Percentiles rank a stretch among this genome's conserved stretches.
phyloP scores from a whole-genome alignment of 1,139 yeast genomes.

The Blastobotrys aristatus region DNA sequence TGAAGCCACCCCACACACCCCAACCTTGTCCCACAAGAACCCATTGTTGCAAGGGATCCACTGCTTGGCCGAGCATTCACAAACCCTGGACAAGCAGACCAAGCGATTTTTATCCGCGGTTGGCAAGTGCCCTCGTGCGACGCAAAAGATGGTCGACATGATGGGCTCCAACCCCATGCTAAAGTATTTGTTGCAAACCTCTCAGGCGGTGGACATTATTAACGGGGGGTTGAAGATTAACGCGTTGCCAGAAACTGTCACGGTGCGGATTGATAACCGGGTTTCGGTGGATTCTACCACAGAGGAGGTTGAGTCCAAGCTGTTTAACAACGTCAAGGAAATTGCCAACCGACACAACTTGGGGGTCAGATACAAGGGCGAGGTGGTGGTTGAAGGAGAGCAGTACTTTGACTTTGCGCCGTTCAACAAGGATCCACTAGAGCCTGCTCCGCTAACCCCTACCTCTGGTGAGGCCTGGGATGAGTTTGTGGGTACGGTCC shows the following conservation, averaged over 20 bases:
- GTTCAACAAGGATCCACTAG: slow-evolving; percentile 30
- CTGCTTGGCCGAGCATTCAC: slow-evolving; percentile 27
- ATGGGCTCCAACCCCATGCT: slow-evolving; percentile 11
- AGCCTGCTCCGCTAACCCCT: slow-evolving; percentile 56
- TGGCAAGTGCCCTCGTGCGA: slow-evolving; percentile 20
- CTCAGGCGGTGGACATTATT: slow-evolving; percentile 66
- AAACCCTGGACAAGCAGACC: slow-evolving; percentile 18
- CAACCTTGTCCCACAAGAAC: slow-evolving; percentile 44
- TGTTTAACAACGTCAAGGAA: slow-evolving; percentile 36
- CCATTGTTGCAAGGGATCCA: slow-evolving; percentile 47
- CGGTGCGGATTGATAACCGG: slow-evolving; percentile 53
- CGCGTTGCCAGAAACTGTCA: slow-evolving; percentile 67
- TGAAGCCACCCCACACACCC: slow-evolving; percentile 47
- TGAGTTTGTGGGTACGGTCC: slow-evolving; percentile 51
- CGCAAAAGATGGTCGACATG: slow-evolving; percentile 20
- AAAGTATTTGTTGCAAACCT: slow-evolving; percentile 48
- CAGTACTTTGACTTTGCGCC: slow-evolving; percentile 13
- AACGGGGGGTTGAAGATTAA: slow-evolving; percentile 67
- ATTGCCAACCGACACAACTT: slow-evolving; percentile 46
- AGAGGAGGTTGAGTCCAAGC: slow-evolving; percentile 38
- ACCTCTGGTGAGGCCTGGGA: slow-evolving; percentile 51
- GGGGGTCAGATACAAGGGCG: slow-evolving; percentile 41
- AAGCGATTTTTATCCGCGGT: slow-evolving; percentile 20
- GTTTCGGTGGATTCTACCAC: slow-evolving; percentile 50
- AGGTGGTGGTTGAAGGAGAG: slow-evolving; percentile 19